phyloP scores from a whole-genome alignment of 805 yeast species.

The Candida anglica region DNA sequence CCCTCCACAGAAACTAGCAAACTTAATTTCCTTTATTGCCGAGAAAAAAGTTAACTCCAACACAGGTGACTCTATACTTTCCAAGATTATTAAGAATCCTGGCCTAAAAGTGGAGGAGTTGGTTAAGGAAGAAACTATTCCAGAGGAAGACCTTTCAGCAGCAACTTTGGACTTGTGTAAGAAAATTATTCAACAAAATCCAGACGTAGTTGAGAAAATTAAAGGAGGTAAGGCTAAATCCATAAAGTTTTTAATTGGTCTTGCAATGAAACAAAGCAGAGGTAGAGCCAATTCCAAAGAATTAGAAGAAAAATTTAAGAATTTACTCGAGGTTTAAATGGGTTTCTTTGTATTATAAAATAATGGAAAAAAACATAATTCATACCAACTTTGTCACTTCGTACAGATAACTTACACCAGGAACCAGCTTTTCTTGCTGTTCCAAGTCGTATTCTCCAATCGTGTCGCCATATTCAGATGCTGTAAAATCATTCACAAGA shows the following conservation, averaged over 20 bases:
- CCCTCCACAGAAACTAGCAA: conserved; percentile 45
- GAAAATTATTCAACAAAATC: conserved; percentile 41
- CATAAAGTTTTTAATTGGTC: conserved; percentile 76
- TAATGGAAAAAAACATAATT: no score
- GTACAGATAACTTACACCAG: no score
- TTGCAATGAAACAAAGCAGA: conserved; percentile 74
- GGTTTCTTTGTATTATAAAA: no score
- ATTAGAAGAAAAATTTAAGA: conserved; percentile 21
- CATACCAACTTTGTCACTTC: no score
- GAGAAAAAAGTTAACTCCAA: background rate
- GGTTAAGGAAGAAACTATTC: conserved; percentile 40
- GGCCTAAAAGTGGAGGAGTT: conserved; percentile 19
- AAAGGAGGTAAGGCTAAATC: conserved; percentile 58
- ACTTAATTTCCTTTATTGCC: conserved; percentile 39
- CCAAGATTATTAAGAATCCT: conserved; percentile 54
- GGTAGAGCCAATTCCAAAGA: conserved; percentile 49
- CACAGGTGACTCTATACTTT: conserved; percentile 32
- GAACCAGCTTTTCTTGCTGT: no score
- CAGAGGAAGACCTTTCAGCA: conserved; percentile 24
- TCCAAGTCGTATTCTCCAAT: no score
- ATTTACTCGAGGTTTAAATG: conserved; percentile 10
- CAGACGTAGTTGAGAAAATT: conserved; percentile 55
- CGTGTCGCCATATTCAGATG: no score
- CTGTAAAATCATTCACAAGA: background rate
- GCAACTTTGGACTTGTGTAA: conserved; percentile 41